phyloP scores from a whole-genome alignment of 2,329 filamentous ascomycete species.

The Cladosporium sp. region DNA sequence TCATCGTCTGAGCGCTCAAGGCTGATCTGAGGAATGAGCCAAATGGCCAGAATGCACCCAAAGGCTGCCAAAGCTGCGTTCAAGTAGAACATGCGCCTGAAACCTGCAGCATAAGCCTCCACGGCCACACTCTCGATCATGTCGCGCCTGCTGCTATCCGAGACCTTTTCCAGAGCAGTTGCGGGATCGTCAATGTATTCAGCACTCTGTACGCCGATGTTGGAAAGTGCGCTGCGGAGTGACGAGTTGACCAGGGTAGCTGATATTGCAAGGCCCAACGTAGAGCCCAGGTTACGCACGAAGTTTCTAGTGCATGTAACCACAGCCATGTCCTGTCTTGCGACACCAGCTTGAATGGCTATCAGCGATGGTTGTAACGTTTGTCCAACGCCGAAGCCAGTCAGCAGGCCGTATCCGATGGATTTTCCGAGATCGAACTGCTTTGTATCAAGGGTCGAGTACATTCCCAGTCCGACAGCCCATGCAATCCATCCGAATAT shows the following conservation, averaged over 20 bases:
- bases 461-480: constrained; percentile 18
- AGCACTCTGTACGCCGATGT: constrained; percentile 30
- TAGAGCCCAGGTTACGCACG: constrained; percentile 3
- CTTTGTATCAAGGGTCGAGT: constrained; percentile 16
- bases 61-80: constrained; percentile 34
- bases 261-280: constrained; percentile 17
- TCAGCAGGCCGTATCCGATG: constrained; percentile 52
- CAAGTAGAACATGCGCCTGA: constrained; percentile 39
- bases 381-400: constrained; percentile 20
- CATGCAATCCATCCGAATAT: constrained; percentile 35
- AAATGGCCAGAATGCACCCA: constrained; percentile 32
- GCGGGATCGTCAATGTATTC: constrained; percentile 52
- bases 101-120: constrained; percentile 35
- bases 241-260: neutral
- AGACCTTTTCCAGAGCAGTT: constrained; percentile 22
- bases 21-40: constrained; percentile 35
- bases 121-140: constrained; percentile 2
- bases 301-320: constrained; percentile 5
- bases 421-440: constrained; percentile 47
- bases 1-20: constrained; percentile 7
- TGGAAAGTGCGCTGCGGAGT: neutral
- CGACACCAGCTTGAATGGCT: constrained; percentile 4
- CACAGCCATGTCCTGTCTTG: constrained; percentile 2
- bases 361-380: constrained; percentile 1
- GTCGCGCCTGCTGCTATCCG: constrained; percentile 29